These are phyloP conservation scores for Phylloporus sp. DNA, from an alignment of 768 basidiomycete species.

Conservation along the genomic window DNA sequence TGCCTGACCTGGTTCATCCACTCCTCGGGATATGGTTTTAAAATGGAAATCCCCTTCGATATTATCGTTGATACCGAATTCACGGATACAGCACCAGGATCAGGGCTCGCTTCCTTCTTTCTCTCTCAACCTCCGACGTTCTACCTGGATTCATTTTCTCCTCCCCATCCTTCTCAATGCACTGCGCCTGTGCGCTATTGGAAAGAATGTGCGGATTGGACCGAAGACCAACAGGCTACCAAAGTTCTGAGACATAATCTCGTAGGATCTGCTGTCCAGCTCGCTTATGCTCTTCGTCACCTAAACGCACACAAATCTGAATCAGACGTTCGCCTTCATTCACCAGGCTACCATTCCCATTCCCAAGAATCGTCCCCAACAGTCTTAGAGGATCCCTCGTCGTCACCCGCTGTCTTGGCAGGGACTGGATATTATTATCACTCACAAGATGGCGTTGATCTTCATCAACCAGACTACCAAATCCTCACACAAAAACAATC, in stretches of 20 bases:
- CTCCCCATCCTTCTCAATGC: constrained; percentile 29
- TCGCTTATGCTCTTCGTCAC: constrained; percentile 51
- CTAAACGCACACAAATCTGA: constrained; percentile 34
- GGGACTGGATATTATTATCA: constrained; percentile 30
- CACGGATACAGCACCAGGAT: constrained; percentile 48
- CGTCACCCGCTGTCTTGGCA: constrained; percentile 33
- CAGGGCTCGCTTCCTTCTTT: constrained; percentile 58
- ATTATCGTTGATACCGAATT: constrained; percentile 57
- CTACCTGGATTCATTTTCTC: constrained; percentile 51
- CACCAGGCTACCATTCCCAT: constrained; percentile 33
- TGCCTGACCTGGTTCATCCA: constrained; percentile 79
- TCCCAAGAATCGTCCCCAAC: constrained; percentile 27
- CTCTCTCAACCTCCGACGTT: constrained; percentile 67
- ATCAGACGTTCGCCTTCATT: constrained; percentile 35
- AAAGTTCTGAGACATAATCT: constrained; percentile 61
- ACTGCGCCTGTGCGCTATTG: constrained; percentile 40
- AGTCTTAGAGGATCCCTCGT: constrained; percentile 39
- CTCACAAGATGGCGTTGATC: constrained; percentile 18
- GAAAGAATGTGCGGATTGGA: constrained; percentile 73
- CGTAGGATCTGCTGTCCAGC: constrained; percentile 58
- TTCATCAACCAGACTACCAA: constrained; percentile 16
- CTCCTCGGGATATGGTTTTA: constrained; percentile 69
- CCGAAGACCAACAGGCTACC: constrained; percentile 66
- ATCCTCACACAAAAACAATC: constrained; percentile 28
- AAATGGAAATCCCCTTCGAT: constrained; percentile 79